Base-by-base conservation (phyloP, 306 rosid genomes). In the Vigna mungo region DNA sequence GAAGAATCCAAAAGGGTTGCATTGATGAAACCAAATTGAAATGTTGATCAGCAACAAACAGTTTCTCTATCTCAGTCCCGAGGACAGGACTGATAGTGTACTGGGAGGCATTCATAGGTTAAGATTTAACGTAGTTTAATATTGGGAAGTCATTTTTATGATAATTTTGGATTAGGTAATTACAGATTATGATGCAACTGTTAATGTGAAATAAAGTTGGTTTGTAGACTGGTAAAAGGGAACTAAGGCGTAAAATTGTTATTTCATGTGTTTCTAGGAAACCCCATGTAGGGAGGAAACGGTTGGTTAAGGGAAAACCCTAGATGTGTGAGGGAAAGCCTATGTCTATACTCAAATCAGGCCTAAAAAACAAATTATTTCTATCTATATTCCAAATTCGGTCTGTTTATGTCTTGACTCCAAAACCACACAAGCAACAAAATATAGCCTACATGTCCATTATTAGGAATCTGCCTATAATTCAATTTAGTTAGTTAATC, bases 371-470 rank as follows among this genome's bases (percentile, higher is more conserved):
- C 8, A 56, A 25, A 55, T 20, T 21, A 55, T 55, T 55, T 55
- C 34, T 21, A 55, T 55, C 16, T 55, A 21, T 21, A 55, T 55
- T 21, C 34, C 11, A 34, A 55, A 20, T 10, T 55, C 34, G 4
- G 62, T 11, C 32, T 55, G 62, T 55, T 55, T 55, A 59, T 55
- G 11, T 55, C 34, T 21, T 21, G 62, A 55, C 34, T 21, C 34
- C 37, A 58, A 58, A 10, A 63, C 51, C 67, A 69, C 67, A 69
- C 48, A 10, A 51, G 81, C 68, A 76, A 69, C 15, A 13, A 52
- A n/a, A 75, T 17, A 41, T 14, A 51, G 53, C 17, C 71, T 41
- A 15, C 30, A 17, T 68, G 81, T 39, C 73, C 78, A 61, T 61
- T 69, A 39, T 81, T 39, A 59, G 51, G 41, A 49, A 27, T 74